phyloP scores from a whole-genome alignment of 768 basidiomycete genomes.

The Cystobasidiopsis lactophilus region DNA sequence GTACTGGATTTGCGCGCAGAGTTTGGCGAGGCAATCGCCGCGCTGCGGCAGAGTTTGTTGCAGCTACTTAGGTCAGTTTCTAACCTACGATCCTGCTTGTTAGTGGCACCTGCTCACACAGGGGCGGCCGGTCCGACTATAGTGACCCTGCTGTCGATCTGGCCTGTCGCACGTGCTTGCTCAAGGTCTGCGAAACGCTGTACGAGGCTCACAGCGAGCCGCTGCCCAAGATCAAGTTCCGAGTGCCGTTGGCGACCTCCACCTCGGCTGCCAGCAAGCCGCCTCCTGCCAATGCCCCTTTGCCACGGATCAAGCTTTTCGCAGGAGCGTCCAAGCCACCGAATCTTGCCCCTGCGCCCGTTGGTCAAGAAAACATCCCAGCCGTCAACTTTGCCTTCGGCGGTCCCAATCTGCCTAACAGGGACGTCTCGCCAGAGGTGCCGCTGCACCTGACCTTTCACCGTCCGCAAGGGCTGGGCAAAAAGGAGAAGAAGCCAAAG shows the following conservation, averaged over 20 bases:
- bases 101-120: not conserved
- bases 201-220: slow-evolving; percentile 63
- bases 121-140: not conserved
- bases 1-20: slow-evolving; percentile 75
- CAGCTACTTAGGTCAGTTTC: slow-evolving; percentile 49
- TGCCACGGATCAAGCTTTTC: not conserved
- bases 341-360: not conserved
- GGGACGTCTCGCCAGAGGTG: no score
- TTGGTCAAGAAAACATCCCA: no score
- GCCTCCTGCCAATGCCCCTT: no score
- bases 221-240: slow-evolving; percentile 64
- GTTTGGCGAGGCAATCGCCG: slow-evolving; percentile 45
- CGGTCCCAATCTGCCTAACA: no score
- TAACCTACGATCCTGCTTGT: not conserved
- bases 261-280: not conserved
- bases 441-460: no score
- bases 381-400: no score
- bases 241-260: slow-evolving; percentile 37
- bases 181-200: slow-evolving; percentile 76
- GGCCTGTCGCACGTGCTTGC: slow-evolving; percentile 71
- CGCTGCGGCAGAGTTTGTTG: slow-evolving; percentile 53
- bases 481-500: not conserved
- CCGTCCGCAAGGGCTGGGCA: no score
- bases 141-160: slow-evolving; percentile 59
- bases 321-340: not conserved